Percentiles rank a stretch among this genome's conserved stretches.
Conservation (phyloP, 1,284 basidiomycete species). For the Sporisorium scitamineum region DNA sequence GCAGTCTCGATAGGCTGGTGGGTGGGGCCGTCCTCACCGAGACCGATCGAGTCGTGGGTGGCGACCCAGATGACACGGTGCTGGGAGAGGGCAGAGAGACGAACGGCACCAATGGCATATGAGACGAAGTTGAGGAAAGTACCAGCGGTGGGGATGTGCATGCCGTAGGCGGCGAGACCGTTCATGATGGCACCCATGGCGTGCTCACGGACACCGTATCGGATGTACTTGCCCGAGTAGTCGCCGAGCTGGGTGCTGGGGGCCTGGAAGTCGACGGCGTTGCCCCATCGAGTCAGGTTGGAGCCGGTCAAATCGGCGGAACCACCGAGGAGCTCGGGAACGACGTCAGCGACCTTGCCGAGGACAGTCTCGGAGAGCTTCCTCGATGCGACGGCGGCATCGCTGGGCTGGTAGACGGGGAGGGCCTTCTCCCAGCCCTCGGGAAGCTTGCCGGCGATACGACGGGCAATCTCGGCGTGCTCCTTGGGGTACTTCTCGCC, state of each 20-base stretch:
- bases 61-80: constrained; percentile 93
- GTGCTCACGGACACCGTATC: constrained; percentile 97
- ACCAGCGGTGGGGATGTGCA: constrained; percentile 79
- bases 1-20: constrained; percentile 94
- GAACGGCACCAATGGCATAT: constrained; percentile 90
- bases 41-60: constrained; percentile 72
- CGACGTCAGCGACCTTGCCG: constrained; percentile 78
- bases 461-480: constrained; percentile 85
- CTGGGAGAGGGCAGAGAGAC: constrained; percentile 87
- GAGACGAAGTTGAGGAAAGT: constrained; percentile 85
- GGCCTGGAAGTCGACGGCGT: constrained; percentile 89
- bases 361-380: constrained; percentile 93
- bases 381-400: constrained; percentile 87
- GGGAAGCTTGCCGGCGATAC: constrained; percentile 85
- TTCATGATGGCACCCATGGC: constrained; percentile 96
- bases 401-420: constrained; percentile 83
- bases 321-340: constrained; percentile 84
- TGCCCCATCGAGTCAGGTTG: constrained; percentile 86
- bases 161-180: constrained; percentile 84
- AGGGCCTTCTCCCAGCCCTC: constrained; percentile 86
- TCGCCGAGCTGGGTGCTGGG: constrained; percentile 82
- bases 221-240: constrained; percentile 89
- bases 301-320: constrained; percentile 93
- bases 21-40: constrained; percentile 92
- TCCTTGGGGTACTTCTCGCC: constrained; percentile 83